Conservation (phyloP, 306 rosid genomes). For the Psophocarpus tetragonolobus region DNA sequence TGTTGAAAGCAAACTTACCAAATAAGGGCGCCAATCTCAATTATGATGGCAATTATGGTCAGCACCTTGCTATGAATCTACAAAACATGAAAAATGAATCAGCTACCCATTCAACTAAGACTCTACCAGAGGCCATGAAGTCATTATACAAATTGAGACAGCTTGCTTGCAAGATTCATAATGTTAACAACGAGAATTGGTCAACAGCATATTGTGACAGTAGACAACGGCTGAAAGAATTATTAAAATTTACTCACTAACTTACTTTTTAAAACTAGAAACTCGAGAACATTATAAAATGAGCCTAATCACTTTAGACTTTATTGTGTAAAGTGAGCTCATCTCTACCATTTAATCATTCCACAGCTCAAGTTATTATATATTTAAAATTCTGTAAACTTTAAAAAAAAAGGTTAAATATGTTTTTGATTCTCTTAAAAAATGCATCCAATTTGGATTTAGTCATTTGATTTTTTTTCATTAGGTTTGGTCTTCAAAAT, state of each 20-base stretch:
- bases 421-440: too few relatives aligned
- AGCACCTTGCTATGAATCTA: constrained; percentile 83
- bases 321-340: too few relatives aligned
- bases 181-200: background rate
- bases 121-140: background rate
- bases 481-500: too few relatives aligned
- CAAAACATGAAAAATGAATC: constrained; percentile 32
- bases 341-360: too few relatives aligned
- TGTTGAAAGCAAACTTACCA: constrained; percentile 59
- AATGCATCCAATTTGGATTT: too few relatives aligned
- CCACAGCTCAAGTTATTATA: background rate
- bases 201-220: background rate
- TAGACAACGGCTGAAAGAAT: background rate
- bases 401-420: too few relatives aligned
- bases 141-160: background rate
- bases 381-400: too few relatives aligned
- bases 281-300: background rate
- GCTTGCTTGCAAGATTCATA: background rate
- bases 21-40: constrained; percentile 83
- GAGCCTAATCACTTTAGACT: too few relatives aligned
- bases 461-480: too few relatives aligned
- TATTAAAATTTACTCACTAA: background rate
- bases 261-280: background rate
- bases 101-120: background rate
- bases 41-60: constrained; percentile 72